A percentile compares a stretch with the other conserved stretches of the same genome.
Conservation (phyloP, 1,284 basidiomycete species). For the Trichosporon sp. region DNA sequence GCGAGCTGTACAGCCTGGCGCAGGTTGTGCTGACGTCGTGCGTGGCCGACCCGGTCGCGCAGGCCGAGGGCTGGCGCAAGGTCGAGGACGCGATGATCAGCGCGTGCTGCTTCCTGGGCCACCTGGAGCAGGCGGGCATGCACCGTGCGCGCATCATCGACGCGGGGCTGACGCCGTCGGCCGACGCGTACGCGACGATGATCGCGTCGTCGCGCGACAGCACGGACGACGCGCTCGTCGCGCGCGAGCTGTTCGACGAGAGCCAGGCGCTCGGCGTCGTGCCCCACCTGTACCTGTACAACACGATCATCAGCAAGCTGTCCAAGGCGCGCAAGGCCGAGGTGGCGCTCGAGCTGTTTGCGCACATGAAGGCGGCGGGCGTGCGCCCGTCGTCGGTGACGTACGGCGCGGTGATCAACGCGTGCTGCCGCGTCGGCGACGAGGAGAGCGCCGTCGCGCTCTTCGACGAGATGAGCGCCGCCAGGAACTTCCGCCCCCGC, state of each 20-base stretch:
- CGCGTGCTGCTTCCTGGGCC: constrained; percentile 72
- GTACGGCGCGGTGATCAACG: constrained; percentile 87
- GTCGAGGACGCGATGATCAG: constrained; percentile 87
- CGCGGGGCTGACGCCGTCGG: constrained; percentile 69
- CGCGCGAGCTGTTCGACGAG: constrained; percentile 77
- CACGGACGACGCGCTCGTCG: constrained; percentile 85
- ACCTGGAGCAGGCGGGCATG: constrained; percentile 70
- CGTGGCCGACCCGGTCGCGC: constrained; percentile 37
- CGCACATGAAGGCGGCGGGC: constrained; percentile 61
- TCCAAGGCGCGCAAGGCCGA: constrained; percentile 89
- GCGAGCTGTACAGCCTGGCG: constrained; percentile 64
- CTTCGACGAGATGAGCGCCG: constrained; percentile 76
- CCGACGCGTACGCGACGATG: constrained; percentile 85
- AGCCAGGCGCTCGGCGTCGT: constrained; percentile 63
- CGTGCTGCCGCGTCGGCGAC: constrained; percentile 91
- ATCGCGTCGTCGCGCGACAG: constrained; percentile 84
- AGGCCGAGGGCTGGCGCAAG: constrained; percentile 61
- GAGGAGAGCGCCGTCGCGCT: constrained; percentile 72
- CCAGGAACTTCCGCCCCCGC: constrained; percentile 74
- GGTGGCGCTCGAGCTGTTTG: constrained; percentile 76
- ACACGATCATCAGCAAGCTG: constrained; percentile 91
- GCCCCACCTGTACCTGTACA: constrained; percentile 84
- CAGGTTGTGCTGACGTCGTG: constrained; percentile 58
- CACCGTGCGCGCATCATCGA: constrained; percentile 75
- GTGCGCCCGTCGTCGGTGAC: constrained; percentile 79